Evolutionary conservation across 2,329 filamentous ascomycete genomes (phyloP).

Genomic region (Fusarium sp.): DNA sequence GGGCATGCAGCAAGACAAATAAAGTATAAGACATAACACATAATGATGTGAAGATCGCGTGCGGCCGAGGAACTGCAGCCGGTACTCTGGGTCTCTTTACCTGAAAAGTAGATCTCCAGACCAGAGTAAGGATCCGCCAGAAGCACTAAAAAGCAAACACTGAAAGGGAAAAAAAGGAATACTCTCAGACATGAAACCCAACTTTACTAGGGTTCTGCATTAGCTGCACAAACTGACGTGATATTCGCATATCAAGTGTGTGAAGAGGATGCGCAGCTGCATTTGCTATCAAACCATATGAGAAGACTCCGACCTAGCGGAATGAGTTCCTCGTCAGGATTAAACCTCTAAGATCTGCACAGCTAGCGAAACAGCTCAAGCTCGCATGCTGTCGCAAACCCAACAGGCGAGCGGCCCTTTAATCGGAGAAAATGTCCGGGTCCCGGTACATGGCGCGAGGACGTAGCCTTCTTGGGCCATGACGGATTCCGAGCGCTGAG

Average conservation of each 20-base stretch:
- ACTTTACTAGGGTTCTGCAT: slow-evolving; percentile 1
- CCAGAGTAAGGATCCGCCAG: neutral
- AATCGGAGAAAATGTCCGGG: slow-evolving; percentile 21
- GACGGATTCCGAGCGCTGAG: slow-evolving; percentile 24
- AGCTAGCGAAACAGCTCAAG: slow-evolving; percentile 36
- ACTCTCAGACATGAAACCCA: neutral
- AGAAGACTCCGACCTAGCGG: slow-evolving; percentile 2
- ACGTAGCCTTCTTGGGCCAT: slow-evolving; percentile 14
- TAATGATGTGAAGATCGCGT: slow-evolving; percentile 9
- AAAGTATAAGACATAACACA: slow-evolving; percentile 4
- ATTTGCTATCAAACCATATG: slow-evolving; percentile 14
- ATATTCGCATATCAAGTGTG: slow-evolving; percentile 1
- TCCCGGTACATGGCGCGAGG: slow-evolving; percentile 12
- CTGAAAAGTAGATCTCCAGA: neutral
- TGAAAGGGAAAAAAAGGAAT: neutral
- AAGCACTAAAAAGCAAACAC: slow-evolving; percentile 5
- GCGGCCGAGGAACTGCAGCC: neutral
- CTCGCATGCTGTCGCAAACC: slow-evolving; percentile 33
- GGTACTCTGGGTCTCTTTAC: slow-evolving; percentile 2
- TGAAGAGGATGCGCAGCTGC: slow-evolving; percentile 1
- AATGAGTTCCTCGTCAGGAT: slow-evolving; percentile 24
- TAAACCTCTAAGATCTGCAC: slow-evolving; percentile 40
- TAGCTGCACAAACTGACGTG: slow-evolving; percentile 6
- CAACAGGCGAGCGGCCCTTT: slow-evolving; percentile 39
- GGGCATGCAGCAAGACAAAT: slow-evolving; percentile 1